Percentiles rank a stretch among this genome's conserved stretches.
Evolutionary conservation across 305 asterid genomes (phyloP).

Genomic region (Solanum hybrid): DNA sequence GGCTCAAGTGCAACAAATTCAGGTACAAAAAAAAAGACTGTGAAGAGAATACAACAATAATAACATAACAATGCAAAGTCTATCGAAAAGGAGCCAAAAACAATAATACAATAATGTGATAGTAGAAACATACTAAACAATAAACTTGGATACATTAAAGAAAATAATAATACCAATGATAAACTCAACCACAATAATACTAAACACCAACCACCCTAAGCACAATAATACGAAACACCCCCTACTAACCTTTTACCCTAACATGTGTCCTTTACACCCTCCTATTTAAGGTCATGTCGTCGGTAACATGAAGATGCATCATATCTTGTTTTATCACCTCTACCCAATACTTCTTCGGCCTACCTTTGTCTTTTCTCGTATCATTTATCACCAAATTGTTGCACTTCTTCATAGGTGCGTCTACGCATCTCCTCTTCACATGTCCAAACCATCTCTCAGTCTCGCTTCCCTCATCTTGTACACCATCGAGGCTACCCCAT

Average conservation of each 20-base stretch:
- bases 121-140: neutral
- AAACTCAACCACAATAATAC: neutral
- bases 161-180: neutral
- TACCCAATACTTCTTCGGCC: neutral
- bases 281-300: neutral
- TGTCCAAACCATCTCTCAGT: neutral
- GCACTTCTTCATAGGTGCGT: neutral
- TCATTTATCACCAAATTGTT: neutral
- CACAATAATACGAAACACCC: neutral
- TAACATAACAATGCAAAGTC: neutral
- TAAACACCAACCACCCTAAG: neutral
- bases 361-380: neutral
- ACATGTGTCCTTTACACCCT: neutral
- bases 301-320: neutral
- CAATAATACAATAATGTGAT: neutral
- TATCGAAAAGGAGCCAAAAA: neutral
- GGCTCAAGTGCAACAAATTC: neutral
- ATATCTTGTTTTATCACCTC: neutral
- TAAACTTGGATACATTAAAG: neutral
- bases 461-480: neutral
- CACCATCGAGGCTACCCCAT: neutral
- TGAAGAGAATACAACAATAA: neutral
- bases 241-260: neutral
- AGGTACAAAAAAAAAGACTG: neutral
- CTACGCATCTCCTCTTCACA: neutral